These are phyloP conservation scores for Russula lepida DNA, from an alignment of 768 basidiomycete genomes.

Conservation along the genomic window DNA sequence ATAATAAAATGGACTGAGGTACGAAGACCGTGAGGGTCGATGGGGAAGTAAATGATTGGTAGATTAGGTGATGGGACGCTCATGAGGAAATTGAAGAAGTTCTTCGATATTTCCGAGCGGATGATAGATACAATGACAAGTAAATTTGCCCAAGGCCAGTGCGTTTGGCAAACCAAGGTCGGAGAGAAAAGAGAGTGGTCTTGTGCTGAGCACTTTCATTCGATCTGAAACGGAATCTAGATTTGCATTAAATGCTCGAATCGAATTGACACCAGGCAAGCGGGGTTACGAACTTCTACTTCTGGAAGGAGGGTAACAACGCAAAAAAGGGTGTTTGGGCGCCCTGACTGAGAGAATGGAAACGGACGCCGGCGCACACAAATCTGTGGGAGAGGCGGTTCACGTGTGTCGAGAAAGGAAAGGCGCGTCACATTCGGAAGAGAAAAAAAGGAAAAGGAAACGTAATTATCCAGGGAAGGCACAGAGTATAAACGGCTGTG, in stretches of 20 bases:
- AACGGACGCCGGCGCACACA: background rate
- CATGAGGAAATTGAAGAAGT: constrained; percentile 1
- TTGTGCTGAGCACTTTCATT: background rate
- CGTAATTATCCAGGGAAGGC: constrained; percentile 17
- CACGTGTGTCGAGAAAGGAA: constrained; percentile 8
- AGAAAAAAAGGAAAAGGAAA: constrained; percentile 9
- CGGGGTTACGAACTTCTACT: background rate
- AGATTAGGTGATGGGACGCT: constrained; percentile 1
- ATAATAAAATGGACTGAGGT: background rate
- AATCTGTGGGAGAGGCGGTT: background rate
- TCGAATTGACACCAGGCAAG: constrained; percentile 4
- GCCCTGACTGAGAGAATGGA: background rate
- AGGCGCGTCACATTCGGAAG: constrained; percentile 6
- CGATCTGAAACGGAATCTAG: constrained; percentile 3
- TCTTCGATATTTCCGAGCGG: background rate
- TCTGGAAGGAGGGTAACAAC: background rate
- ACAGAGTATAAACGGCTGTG: constrained; percentile 5
- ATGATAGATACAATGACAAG: background rate
- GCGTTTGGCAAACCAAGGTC: background rate
- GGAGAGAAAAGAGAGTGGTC: background rate
- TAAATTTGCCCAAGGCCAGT: background rate
- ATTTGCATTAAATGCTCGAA: background rate
- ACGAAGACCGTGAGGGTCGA: background rate
- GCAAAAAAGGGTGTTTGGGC: background rate
- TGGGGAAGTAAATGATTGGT: background rate